Conservation (phyloP, 306 rosid genomes). For the Cicer yamashitae region DNA sequence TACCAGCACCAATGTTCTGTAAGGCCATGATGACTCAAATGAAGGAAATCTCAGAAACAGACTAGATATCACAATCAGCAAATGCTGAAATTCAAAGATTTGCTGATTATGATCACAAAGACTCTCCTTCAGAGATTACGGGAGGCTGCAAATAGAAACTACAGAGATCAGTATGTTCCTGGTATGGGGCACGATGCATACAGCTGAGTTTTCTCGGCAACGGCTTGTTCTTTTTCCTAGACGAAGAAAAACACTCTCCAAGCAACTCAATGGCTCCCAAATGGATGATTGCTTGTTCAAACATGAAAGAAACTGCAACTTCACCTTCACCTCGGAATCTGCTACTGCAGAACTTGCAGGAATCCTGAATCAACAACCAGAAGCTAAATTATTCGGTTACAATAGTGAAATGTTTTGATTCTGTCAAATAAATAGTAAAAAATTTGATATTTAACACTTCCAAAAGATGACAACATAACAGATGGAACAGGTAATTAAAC, state of each 20-base stretch:
- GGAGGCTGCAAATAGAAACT: conserved; percentile 55
- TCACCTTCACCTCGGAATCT: conserved; percentile 59
- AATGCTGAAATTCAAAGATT: conserved; percentile 13
- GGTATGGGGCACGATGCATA: conserved; percentile 63
- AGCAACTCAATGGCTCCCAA: conserved; percentile 68
- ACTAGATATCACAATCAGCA: conserved; percentile 36
- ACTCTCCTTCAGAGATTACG: conserved; percentile 36
- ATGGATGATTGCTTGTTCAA: conserved; percentile 63
- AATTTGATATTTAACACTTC: background rate
- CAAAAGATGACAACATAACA: background rate
- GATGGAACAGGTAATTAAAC: background rate
- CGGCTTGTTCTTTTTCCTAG: conserved; percentile 60
- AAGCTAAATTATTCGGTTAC: conserved; percentile 10
- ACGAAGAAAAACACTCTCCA: conserved; percentile 62
- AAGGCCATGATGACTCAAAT: conserved; percentile 58
- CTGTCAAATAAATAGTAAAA: background rate
- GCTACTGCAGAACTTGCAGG: conserved; percentile 51
- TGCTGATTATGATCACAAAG: conserved; percentile 26
- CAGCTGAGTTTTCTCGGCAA: conserved; percentile 49
- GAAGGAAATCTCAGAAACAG: conserved; percentile 11
- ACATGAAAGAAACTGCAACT: conserved; percentile 71
- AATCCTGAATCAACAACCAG: conserved; percentile 38
- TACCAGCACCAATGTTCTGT: conserved; percentile 64
- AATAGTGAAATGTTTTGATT: background rate
- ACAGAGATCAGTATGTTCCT: conserved; percentile 47